Conservation (phyloP, 257 asterid genomes). For the Primulina eburnea region DNA sequence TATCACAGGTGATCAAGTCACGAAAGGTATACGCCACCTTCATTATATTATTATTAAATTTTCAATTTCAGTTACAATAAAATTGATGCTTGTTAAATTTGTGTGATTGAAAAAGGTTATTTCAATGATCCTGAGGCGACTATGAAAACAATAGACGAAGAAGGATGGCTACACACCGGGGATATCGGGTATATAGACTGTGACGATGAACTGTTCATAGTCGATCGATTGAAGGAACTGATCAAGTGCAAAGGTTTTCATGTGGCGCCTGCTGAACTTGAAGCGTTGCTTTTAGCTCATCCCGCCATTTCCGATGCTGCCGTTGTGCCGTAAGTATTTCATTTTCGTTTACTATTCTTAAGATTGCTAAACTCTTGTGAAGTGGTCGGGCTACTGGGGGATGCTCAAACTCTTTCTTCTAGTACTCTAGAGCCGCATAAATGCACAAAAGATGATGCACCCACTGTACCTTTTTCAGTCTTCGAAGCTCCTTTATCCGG, state of each 20-base stretch:
- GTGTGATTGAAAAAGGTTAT: conserved; percentile 33
- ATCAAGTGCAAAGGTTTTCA: conserved; percentile 61
- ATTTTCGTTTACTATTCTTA: background rate
- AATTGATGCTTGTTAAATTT: background rate
- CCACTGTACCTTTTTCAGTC: too few relatives aligned
- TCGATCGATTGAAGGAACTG: conserved; percentile 57
- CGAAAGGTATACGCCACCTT: conserved; percentile 40
- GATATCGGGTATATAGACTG: conserved; percentile 51
- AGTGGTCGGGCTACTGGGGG: too few relatives aligned
- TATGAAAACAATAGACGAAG: conserved; percentile 34
- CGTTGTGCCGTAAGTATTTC: conserved; percentile 52
- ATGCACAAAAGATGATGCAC: too few relatives aligned
- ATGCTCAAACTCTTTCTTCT: too few relatives aligned
- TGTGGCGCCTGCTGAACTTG: conserved; percentile 62
- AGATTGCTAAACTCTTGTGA: too few relatives aligned
- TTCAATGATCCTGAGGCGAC: conserved; percentile 54
- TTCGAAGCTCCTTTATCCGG: too few relatives aligned
- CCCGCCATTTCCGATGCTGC: conserved; percentile 55
- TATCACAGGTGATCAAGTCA: conserved; percentile 41
- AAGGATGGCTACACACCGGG: conserved; percentile 60
- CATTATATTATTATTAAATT: too few relatives aligned
- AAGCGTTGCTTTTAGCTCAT: conserved; percentile 51
- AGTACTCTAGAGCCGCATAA: too few relatives aligned
- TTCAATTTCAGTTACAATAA: background rate
- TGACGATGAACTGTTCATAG: conserved; percentile 48